Evolutionary conservation across 2,329 filamentous ascomycete species (phyloP).

Genomic region (Nemania abortiva): DNA sequence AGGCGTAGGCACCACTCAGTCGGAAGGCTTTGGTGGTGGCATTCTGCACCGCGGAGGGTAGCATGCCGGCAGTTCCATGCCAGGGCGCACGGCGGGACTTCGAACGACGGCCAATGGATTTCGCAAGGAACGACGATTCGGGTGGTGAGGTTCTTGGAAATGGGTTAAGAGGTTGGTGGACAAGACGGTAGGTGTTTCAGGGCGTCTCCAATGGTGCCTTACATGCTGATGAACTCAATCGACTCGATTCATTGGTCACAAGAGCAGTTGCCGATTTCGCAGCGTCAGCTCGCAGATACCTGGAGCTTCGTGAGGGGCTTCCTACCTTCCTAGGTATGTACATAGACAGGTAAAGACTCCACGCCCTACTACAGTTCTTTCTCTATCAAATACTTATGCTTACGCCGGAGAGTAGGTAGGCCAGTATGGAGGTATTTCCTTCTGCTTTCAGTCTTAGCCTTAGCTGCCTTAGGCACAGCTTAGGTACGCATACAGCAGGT

Average conservation of each 20-base stretch:
- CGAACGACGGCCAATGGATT: not conserved
- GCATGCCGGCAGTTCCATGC: slow-evolving; percentile 58
- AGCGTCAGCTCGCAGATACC: not conserved
- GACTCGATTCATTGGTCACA: slow-evolving; percentile 35
- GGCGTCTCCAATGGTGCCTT: slow-evolving; percentile 28
- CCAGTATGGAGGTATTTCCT: no score
- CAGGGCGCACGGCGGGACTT: slow-evolving; percentile 35
- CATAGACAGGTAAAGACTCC: no score
- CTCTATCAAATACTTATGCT: no score
- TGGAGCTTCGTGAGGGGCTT: not conserved
- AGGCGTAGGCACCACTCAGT: slow-evolving; percentile 40
- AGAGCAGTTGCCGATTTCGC: slow-evolving; percentile 41
- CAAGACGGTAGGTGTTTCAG: not conserved
- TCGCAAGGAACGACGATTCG: not conserved
- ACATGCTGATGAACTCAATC: slow-evolving; percentile 33
- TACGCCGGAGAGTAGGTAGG: no score
- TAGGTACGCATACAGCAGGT: no score
- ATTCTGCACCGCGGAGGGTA: slow-evolving; percentile 60
- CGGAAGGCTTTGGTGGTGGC: slow-evolving; percentile 56
- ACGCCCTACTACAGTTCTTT: no score
- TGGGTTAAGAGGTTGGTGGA: not conserved
- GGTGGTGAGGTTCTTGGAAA: not conserved
- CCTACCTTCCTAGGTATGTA: not conserved
- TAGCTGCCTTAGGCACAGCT: no score
- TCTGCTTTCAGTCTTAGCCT: no score